phyloP scores from a whole-genome alignment of 331 rosid species.

The Malus hybrid region DNA sequence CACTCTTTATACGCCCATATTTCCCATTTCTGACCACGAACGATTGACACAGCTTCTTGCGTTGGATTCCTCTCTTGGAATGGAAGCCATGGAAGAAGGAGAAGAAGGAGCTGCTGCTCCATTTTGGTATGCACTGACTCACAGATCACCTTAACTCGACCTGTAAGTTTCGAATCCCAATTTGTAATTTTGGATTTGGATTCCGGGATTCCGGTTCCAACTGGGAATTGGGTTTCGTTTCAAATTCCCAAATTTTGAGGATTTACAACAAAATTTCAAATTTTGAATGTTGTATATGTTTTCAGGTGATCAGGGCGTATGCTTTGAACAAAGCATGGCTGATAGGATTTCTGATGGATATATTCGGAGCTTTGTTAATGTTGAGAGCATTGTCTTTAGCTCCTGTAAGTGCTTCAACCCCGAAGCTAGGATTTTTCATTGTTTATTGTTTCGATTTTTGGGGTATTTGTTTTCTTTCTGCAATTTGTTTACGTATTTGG shows the following conservation, averaged over 20 bases:
- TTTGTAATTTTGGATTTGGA: background rate
- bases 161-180: background rate
- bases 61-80: too few relatives aligned
- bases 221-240: background rate
- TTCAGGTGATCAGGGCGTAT: constrained; percentile 85
- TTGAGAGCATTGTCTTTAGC: constrained; percentile 87
- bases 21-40: too few relatives aligned
- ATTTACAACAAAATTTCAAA: too few relatives aligned
- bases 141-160: too few relatives aligned
- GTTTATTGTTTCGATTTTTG: background rate
- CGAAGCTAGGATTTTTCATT: background rate
- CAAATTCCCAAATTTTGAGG: background rate
- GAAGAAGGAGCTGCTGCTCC: too few relatives aligned
- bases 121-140: too few relatives aligned
- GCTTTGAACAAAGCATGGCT: constrained; percentile 77
- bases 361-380: constrained; percentile 86
- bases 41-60: too few relatives aligned
- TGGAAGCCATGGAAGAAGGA: too few relatives aligned
- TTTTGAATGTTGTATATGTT: constrained; percentile 2
- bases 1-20: too few relatives aligned
- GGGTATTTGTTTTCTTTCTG: background rate
- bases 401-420: constrained; percentile 61
- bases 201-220: background rate
- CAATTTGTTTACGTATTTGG: background rate
- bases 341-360: constrained; percentile 89